Evolutionary conservation across 2,329 filamentous ascomycete species (phyloP).

Genomic region (Rugonectria rugulosa): DNA sequence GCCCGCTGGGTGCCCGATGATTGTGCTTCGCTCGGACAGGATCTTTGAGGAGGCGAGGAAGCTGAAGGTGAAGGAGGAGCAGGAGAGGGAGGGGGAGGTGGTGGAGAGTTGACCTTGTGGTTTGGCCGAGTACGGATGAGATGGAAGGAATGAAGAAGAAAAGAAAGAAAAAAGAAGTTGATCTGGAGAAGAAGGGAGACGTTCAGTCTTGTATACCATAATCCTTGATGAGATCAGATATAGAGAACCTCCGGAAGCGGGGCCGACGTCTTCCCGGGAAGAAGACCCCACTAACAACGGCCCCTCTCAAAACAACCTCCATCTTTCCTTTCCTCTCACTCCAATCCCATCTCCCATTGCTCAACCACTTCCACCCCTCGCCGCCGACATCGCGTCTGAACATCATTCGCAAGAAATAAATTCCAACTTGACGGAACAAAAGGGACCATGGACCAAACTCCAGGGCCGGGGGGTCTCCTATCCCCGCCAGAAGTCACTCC

Average conservation of each 20-base stretch:
- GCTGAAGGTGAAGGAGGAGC: not conserved
- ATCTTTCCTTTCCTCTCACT: too few relatives aligned
- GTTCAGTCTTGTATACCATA: too few relatives aligned
- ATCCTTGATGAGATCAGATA: not conserved
- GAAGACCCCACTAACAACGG: not conserved
- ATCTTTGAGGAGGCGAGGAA: constrained; percentile 5
- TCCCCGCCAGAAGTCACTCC: constrained; percentile 70
- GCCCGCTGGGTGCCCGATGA: constrained; percentile 11
- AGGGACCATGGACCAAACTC: constrained; percentile 32
- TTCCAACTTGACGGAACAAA: not conserved
- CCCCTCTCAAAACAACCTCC: constrained; percentile 10
- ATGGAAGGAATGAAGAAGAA: not conserved
- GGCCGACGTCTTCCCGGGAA: not conserved
- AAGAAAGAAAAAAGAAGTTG: not conserved
- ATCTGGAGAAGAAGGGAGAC: not conserved
- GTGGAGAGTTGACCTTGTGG: too few relatives aligned
- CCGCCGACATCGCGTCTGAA: too few relatives aligned
- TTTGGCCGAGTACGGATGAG: too few relatives aligned
- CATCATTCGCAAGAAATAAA: not conserved
- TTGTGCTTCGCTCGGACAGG: constrained; percentile 8
- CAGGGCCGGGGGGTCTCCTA: constrained; percentile 39
- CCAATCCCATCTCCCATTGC: not conserved
- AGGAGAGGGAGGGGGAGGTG: not conserved
- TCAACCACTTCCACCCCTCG: not conserved
- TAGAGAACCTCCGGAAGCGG: constrained; percentile 2